Evolutionary conservation across 352 stramenopile genomes (phyloP).

Genomic region (Pythium insidiosum): DNA sequence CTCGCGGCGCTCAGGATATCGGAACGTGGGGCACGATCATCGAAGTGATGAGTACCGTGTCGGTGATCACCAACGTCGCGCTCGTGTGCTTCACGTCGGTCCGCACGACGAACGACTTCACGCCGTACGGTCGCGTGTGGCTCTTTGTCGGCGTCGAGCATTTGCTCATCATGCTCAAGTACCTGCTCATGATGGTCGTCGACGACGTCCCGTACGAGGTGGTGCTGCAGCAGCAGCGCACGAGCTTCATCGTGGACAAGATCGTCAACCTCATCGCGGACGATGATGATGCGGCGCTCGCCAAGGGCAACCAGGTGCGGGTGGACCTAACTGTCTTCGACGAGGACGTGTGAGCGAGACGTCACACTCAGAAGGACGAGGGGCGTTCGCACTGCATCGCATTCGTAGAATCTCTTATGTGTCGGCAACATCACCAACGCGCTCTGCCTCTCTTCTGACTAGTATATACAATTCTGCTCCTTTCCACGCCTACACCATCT

Average conservation of each 20-base stretch:
- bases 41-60: slow-evolving; percentile 80
- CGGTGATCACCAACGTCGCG: slow-evolving; percentile 91
- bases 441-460: no score
- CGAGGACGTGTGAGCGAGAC: slow-evolving; percentile 38
- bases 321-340: slow-evolving; percentile 76
- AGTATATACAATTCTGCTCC: no score
- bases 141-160: slow-evolving; percentile 65
- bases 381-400: not conserved
- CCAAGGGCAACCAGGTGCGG: slow-evolving; percentile 72
- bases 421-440: no score
- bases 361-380: not conserved
- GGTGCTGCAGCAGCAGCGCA: slow-evolving; percentile 59
- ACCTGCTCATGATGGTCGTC: slow-evolving; percentile 53
- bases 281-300: slow-evolving; percentile 53
- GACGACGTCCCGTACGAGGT: slow-evolving; percentile 67
- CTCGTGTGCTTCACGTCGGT: slow-evolving; percentile 89
- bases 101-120: slow-evolving; percentile 35
- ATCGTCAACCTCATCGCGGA: slow-evolving; percentile 68
- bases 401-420: slow-evolving; percentile 5
- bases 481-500: not conserved
- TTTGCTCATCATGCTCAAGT: slow-evolving; percentile 58
- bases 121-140: slow-evolving; percentile 38
- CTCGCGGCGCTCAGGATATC: slow-evolving; percentile 81
- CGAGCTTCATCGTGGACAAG: slow-evolving; percentile 64
- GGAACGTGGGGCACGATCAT: slow-evolving; percentile 91